These are phyloP conservation scores for Flammula alnicola DNA, from an alignment of 1,284 basidiomycete genomes.

Conservation along the genomic window DNA sequence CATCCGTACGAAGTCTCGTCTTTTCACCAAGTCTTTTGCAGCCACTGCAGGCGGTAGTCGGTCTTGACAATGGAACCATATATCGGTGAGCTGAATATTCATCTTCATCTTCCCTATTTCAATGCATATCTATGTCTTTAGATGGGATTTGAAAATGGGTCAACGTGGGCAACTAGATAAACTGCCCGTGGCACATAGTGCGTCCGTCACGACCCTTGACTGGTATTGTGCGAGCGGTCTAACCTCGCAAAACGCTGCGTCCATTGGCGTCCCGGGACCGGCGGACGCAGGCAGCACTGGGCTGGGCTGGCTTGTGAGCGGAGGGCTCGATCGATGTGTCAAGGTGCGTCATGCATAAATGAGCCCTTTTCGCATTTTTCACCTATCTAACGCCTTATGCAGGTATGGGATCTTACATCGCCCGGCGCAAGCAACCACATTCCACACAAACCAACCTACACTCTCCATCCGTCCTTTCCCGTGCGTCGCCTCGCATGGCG, in stretches of 20 bases:
- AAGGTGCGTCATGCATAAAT: slow-evolving; percentile 70
- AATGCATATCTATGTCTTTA: slow-evolving; percentile 30
- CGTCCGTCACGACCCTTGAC: slow-evolving; percentile 77
- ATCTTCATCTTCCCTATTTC: neutral
- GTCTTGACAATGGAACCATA: slow-evolving; percentile 80
- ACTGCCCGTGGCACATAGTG: slow-evolving; percentile 78
- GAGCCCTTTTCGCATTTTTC: neutral
- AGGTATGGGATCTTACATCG: slow-evolving; percentile 81
- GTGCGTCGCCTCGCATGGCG: slow-evolving; percentile 81
- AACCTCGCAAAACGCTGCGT: slow-evolving; percentile 16
- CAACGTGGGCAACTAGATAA: slow-evolving; percentile 74
- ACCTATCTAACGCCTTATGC: slow-evolving; percentile 8
- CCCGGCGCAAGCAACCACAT: slow-evolving; percentile 54
- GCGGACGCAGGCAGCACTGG: slow-evolving; percentile 38
- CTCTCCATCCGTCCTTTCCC: slow-evolving; percentile 76
- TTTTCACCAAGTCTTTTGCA: slow-evolving; percentile 72
- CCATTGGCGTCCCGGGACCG: slow-evolving; percentile 14
- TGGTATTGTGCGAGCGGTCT: slow-evolving; percentile 57
- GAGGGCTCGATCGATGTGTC: slow-evolving; percentile 80
- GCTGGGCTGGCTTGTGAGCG: slow-evolving; percentile 82
- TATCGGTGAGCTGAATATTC: slow-evolving; percentile 42
- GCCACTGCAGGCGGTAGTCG: slow-evolving; percentile 74
- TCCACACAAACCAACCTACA: slow-evolving; percentile 68
- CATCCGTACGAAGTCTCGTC: slow-evolving; percentile 71
- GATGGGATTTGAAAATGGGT: slow-evolving; percentile 83